Evolutionary conservation across 371 early-diverging fungal species (phyloP), one percentile per base, ranked within the genome.

Genomic region (Mucor velutinosus): DNA sequence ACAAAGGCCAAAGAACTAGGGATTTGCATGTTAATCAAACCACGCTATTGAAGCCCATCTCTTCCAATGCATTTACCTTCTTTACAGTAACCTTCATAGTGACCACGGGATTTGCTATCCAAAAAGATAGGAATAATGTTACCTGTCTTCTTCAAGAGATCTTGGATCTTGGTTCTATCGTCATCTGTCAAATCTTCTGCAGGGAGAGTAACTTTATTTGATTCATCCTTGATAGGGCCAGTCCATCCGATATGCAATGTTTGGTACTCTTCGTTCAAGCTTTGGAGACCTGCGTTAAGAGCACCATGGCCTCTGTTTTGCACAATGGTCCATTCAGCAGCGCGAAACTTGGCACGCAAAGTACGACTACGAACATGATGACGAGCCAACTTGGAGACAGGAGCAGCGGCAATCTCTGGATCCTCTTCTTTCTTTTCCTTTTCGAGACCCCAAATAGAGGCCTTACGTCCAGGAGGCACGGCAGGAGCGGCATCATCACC

Each of bases 21-120:
- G 4, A 19, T n/a, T 19, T 15, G 47, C 29, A 61, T 25, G 23
- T 53, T 53, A 25, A 53, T 27, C 15, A 53, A 25, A 23, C 53
- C 14, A 14, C 27, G 2, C 14, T 12, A 14, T 7, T 27, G 27
- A 47, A 21, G 8, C 21, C 47, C 6, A 0, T 21, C 45, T 17
- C 6, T 21, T 27, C 53, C 23, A 53, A 25, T 10, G 15, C 27
- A 35, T 76, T 49, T 87, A 89, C 93, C 91, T 62, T 85, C 78
- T 85, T 93, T 96, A 87, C 92, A 96, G 81, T 87, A 95, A 14
- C 92, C 96, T 75, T 93, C 95, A 84, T 91, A 93, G 77, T 89
- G 93, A 14, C 86, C 89, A 23, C 80, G 69, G 53, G 93, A 90
- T 19, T 87, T 81, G 19, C 86, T 81, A 51, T 88, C 88, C 53